These are phyloP conservation scores for Mycosarcoma mackinlayi DNA, from an alignment of 1,284 basidiomycete species.

Conservation along the genomic window DNA sequence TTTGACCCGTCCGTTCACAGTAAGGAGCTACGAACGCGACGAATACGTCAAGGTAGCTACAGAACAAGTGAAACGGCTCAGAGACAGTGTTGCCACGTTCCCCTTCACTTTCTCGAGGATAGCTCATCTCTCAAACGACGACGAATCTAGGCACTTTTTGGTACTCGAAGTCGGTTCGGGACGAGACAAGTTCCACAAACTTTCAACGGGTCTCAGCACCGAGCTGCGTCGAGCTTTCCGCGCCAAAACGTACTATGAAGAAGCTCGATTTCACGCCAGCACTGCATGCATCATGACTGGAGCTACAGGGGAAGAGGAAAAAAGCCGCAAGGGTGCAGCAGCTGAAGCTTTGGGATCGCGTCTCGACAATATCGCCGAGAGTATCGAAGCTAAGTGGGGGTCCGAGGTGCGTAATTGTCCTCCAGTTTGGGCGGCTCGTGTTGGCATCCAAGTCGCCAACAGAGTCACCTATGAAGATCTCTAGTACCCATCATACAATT, in stretches of 20 bases:
- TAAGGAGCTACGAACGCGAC: slow-evolving; percentile 41
- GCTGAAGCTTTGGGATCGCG: neutral
- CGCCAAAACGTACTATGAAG: slow-evolving; percentile 44
- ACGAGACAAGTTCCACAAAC: slow-evolving; percentile 32
- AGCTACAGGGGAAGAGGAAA: neutral
- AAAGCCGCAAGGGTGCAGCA: neutral
- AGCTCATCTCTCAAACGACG: slow-evolving; percentile 39
- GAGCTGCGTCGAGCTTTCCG: slow-evolving; percentile 36
- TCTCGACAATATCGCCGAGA: slow-evolving; percentile 9
- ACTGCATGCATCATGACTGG: slow-evolving; percentile 7
- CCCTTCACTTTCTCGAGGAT: slow-evolving; percentile 39
- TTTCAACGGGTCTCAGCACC: slow-evolving; percentile 20
- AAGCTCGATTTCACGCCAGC: slow-evolving; percentile 52
- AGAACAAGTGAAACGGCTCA: slow-evolving; percentile 7
- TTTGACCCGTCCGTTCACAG: slow-evolving; percentile 48
- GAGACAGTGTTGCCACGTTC: slow-evolving; percentile 14
- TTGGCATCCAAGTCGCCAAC: slow-evolving; percentile 39
- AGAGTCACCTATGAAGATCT: slow-evolving; percentile 29
- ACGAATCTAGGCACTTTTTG: slow-evolving; percentile 36
- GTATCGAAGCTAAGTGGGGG: slow-evolving; percentile 17
- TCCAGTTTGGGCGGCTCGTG: slow-evolving; percentile 17
- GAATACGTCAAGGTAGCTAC: slow-evolving; percentile 30
- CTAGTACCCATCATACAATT: neutral
- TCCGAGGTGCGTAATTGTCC: slow-evolving; percentile 17
- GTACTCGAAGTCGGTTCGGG: slow-evolving; percentile 45